Evolutionary conservation across 345 rosid genomes (phyloP).

Genomic region (Citrus hindsii): DNA sequence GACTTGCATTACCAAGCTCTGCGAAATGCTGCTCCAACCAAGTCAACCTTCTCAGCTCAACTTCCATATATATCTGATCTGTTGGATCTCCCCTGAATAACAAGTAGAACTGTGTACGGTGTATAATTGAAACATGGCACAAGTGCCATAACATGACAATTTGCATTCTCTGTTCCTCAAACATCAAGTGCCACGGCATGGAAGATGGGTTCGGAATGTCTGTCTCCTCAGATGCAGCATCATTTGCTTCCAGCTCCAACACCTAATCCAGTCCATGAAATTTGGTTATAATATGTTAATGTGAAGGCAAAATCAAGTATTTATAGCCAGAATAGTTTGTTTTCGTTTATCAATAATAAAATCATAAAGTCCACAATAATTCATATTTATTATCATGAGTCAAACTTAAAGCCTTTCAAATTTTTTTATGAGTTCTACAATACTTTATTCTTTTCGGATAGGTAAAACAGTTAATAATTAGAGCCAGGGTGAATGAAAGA

Average conservation of each 20-base stretch:
- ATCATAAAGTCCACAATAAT: not conserved
- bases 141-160: slow-evolving; percentile 96
- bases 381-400: not conserved
- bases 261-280: slow-evolving; percentile 40
- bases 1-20: slow-evolving; percentile 96
- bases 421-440: not conserved
- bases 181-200: slow-evolving; percentile 60
- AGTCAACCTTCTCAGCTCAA: slow-evolving; percentile 76
- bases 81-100: slow-evolving; percentile 77
- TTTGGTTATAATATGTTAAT: not conserved
- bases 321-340: not conserved
- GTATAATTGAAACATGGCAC: slow-evolving; percentile 90
- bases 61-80: slow-evolving; percentile 91
- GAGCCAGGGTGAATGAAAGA: not conserved
- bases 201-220: slow-evolving; percentile 48
- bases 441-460: not conserved
- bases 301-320: not conserved
- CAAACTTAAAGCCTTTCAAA: not conserved
- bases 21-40: slow-evolving; percentile 95
- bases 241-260: slow-evolving; percentile 74
- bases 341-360: not conserved
- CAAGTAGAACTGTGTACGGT: slow-evolving; percentile 84
- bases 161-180: slow-evolving; percentile 84
- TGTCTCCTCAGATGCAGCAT: slow-evolving; percentile 34
- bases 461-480: not conserved